Evolutionary conservation across 208 protist species (phyloP), one percentile per base, ranked within the genome.

Genomic region (Crithidia mellificae): DNA sequence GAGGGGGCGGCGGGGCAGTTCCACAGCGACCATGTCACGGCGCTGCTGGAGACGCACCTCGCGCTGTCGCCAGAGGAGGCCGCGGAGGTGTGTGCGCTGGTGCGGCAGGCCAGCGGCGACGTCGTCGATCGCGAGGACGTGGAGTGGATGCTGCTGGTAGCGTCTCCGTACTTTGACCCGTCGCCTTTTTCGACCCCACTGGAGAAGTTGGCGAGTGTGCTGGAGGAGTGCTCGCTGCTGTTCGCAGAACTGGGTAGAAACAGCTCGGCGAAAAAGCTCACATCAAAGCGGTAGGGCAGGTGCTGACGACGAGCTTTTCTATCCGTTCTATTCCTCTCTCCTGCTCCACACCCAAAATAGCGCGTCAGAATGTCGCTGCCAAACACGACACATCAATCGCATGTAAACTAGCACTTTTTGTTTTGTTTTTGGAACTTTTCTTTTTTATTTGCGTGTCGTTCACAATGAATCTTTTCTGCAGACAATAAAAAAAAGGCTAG

Each of bases 111-210:
- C 7, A 17, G 22, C 30, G 69, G 74, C 30, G 76, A 72, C 44
- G 77, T 92, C 27, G 57, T 51, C 27, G 76, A 75, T 24, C 47
- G 44, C 30, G 72, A 83, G 6, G 81, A 91, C 30, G 67, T 96
- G n/a, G 63, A 82, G 19, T 77, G 79, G 52, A 74, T 93, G 51
- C 70, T 93, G 24, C 72, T 81, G 62, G 36, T 76, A 39, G 74
- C 83, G 2, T 70, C 82, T 24, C 39, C 63, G 4, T 85, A 82
- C 67, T 43, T 87, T 11, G 79, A 91, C 49, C 84, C 91, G 2
- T 93, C 86, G 27, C 91, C 91, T 9, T 96, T 93, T 64, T 59
- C 73, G 0, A 51, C 79, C 20, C 41, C 67, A 0, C 52, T 78
- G 34, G 73, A 88, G 41, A 96, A 96, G 72, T 22, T 93, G 17